Evolutionary conservation across 768 basidiomycete genomes (phyloP), one percentile per base, ranked within the genome.

Genomic region (Boletus coccyginus): DNA sequence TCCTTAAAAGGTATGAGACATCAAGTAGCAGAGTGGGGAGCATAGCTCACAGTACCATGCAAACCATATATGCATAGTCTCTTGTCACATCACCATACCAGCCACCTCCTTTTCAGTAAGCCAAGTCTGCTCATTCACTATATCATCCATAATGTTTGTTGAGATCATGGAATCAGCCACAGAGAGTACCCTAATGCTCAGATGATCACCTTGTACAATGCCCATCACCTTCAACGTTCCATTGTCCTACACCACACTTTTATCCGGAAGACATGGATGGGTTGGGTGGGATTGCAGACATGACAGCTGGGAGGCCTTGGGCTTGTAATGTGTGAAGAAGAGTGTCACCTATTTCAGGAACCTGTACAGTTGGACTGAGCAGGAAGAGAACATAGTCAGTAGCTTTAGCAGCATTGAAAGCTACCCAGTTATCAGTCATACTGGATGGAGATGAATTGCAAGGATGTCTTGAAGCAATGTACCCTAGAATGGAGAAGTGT

Each of bases 71-170:
- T 5, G 5, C 27, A 27, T 5, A 27, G 27, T 27, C 16, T 69
- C 62, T 41, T 65, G 68, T 21, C 36, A 59, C 0, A 60, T 59
- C 9, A 44, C 60, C 0, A 65, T 73, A 7, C 73, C 80, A 21
- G 75, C 76, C 87, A 98, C 91, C 70, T 98, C 96, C 66, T 98
- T 96, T 69, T 98, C 94, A 0, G 94, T 96, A 1, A 96, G 96
- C 95, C 96, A 98, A 0, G 96, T 99, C 71, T 99, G 96, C 65
- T 99, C 96, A 68, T 96, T 97, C 36, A 80, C 84, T 72, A 97
- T 80, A 54, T 92, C 87, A 64, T 98, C 94, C 6, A 89, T 90
- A 24, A 90, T 85, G 68, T 96, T 94, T 48, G 82, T 87, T 2
- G 93, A 94, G 13, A 91, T 81, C 47, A 98, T 74, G 7, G 94